Evolutionary conservation across 768 basidiomycete genomes (phyloP), one percentile per base, ranked within the genome.

Genomic region (Amanita pallidorosea): DNA sequence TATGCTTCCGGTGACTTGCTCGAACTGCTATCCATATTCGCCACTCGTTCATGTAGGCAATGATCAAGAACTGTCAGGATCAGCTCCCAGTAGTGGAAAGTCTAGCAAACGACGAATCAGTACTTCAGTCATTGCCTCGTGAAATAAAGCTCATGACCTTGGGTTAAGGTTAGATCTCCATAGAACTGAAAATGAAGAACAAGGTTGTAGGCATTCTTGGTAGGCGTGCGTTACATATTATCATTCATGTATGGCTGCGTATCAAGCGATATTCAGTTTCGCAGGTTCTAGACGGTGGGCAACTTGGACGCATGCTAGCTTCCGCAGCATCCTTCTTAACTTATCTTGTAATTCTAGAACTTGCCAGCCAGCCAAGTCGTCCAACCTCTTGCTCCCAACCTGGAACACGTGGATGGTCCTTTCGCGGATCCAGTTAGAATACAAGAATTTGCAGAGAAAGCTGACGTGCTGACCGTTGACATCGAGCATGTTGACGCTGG

Each of bases 301-400:
- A 98, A 67, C 80, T 99, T 22, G 95, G 95, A 22, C 90, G 95
- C 20, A 99, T 99, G 96, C 77, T 99, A 12, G 88, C 85, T 4
- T 83, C 84, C 27, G 83, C 94, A 0, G 94, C 95, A 3, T 84
- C 93, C 75, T 91, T 29, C 76, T 98, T 45, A 88, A 92, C 60
- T 74, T 96, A 58, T 78, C 85, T 94, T 15, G 66, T 92, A 29
- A 80, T 96, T 55, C 84, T 99, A 33, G 96, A 96, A 76, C 51
- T 78, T 75, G 0, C 96, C 95, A 0, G 96, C 95, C 7, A 99
- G 98, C 64, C 94, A 95, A 63, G 70, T 95, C 56, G 57, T 88
- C 31, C 70, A 81, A 2, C 76, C 84, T 9, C 64, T 73, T 13
- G 63, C 69, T 2, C 66, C 79, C 1, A 55, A 66, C 53, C 66